phyloP scores from a whole-genome alignment of 129 eudicot genomes.

The Saposhnikovia divaricata region DNA sequence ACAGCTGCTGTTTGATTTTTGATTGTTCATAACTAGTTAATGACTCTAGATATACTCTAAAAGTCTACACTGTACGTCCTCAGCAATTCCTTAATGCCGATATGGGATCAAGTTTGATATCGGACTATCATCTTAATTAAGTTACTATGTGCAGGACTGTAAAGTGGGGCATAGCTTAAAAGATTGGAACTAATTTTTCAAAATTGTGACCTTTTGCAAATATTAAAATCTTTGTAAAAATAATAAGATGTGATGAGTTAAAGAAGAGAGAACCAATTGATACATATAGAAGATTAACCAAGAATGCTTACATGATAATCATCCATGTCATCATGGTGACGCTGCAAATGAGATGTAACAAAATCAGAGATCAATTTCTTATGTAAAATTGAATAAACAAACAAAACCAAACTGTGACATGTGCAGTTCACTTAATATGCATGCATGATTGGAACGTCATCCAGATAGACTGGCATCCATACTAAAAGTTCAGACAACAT shows the following conservation, averaged over 20 bases:
- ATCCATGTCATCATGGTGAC: constrained; percentile 40
- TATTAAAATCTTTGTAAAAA: neutral
- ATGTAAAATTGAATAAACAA: too few species aligned
- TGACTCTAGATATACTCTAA: neutral
- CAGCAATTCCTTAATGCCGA: neutral
- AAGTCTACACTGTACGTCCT: neutral
- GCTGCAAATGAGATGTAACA: constrained; percentile 30
- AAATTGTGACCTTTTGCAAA: neutral
- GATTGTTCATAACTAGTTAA: neutral
- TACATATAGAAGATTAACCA: neutral
- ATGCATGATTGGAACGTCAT: neutral
- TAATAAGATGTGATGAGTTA: neutral
- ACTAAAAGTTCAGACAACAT: neutral
- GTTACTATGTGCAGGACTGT: neutral
- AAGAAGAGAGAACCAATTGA: neutral
- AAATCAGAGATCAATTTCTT: neutral
- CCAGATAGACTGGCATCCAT: neutral
- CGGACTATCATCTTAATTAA: neutral
- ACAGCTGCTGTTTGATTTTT: neutral
- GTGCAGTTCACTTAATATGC: neutral
- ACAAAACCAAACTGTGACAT: neutral
- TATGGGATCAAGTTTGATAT: neutral
- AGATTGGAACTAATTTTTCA: neutral
- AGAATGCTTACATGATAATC: constrained; percentile 60
- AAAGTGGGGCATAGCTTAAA: neutral